Conservation (phyloP, 2,329 filamentous ascomycete genomes). For the Pyrenochaeta sp. region DNA sequence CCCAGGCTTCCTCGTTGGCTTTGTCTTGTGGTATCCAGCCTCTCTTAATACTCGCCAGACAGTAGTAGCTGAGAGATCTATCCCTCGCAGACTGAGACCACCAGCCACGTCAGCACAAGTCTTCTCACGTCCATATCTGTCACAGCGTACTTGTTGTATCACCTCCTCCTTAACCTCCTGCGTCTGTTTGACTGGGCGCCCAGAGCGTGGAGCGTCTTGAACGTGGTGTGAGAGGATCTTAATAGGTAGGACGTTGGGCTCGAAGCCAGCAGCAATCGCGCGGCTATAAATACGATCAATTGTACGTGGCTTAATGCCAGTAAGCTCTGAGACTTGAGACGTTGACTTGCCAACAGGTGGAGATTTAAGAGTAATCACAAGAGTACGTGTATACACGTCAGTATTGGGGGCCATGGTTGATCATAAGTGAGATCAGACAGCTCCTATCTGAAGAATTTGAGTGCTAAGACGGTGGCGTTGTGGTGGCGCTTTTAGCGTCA, state of each 20-base stretch:
- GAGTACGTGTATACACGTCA: conserved; percentile 7
- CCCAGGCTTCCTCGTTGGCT: conserved; percentile 15
- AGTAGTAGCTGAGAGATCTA: background rate
- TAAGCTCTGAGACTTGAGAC: conserved; percentile 3
- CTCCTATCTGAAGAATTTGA: too few relatives aligned
- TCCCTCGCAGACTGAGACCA: conserved; percentile 6
- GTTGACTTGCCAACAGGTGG: background rate
- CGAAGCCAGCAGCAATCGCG: conserved; percentile 12
- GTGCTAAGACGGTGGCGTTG: too few relatives aligned
- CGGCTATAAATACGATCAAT: conserved; percentile 11
- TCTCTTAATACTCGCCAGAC: conserved; percentile 7
- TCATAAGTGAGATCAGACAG: too few relatives aligned
- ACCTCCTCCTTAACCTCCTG: conserved; percentile 1
- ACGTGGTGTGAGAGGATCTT: conserved; percentile 7
- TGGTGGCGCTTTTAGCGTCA: too few relatives aligned
- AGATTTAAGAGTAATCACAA: conserved; percentile 10
- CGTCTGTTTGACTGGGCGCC: conserved; percentile 9
- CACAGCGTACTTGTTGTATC: conserved; percentile 5
- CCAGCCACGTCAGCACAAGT: conserved; percentile 6
- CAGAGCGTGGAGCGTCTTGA: conserved; percentile 8
- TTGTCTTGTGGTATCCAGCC: conserved; percentile 8
- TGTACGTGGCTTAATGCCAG: conserved; percentile 3
- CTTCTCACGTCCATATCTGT: conserved; percentile 19
- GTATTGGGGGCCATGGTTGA: conserved; percentile 10
- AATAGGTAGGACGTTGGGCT: conserved; percentile 7